Evolutionary conservation across 257 asterid species (phyloP), one percentile per base, ranked within the genome.

Genomic region (Nicotiana otophora): DNA sequence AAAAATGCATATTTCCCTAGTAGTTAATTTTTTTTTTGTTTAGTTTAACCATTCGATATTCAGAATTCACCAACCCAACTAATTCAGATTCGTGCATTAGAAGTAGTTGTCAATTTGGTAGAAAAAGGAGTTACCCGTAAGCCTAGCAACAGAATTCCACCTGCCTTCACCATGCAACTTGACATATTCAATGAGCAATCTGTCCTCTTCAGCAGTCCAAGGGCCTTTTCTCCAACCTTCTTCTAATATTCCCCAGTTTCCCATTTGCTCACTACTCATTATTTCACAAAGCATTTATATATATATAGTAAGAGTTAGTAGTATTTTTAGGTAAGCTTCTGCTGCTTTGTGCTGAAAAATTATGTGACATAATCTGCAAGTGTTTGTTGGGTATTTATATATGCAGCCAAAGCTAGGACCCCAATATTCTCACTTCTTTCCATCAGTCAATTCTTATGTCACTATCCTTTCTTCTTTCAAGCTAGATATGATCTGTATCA

Each of bases 151-250:
- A 88, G 94, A 93, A 86, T 92, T 95, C 98, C 98, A 95, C 84
- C 98, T 88, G 33, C 98, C 98, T 85, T 95, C 98, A 68, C 98
- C 98, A 86, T 95, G 93, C 89, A 90, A 82, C 76, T 93, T 90
- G 81, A 95, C 97, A 89, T 93, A 92, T 83, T 95, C 89, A 79
- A 89, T 88, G 31, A 95, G 96, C 23, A 93, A 82, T 26, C 85
- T 86, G 81, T 95, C 98, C 88, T 95, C 98, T 85, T 95, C 97
- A 74, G 90, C 82, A 65, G 98, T 95, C 98, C 98, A 95, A 34
- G 98, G 98, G 33, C 98, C 98, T 83, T 95, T 95, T 82, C 96
- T 91, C 98, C 98, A 95, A 23, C 87, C 97, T 66, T 94, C 94
- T 69, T 87, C 94, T 1, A 81, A 75, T 79, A 81, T 82, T 57